Percentiles rank a stretch among this genome's conserved stretches.
Conservation (phyloP, 2,329 filamentous ascomycete genomes). For the Xylariales sp. region DNA sequence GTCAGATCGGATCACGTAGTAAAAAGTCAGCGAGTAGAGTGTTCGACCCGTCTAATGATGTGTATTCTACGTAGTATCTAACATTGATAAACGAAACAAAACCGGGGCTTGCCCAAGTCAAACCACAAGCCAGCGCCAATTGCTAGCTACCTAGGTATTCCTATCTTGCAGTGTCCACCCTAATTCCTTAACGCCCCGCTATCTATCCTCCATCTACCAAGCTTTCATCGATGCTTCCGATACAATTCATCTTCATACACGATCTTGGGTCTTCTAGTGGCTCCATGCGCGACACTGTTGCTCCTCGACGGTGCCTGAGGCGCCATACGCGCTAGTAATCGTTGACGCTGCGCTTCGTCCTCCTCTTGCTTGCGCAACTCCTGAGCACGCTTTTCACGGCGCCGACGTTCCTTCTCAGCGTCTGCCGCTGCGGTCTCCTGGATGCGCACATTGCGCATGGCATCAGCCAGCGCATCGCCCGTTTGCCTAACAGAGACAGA, state of each 20-base stretch:
- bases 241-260: not conserved
- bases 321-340: constrained; percentile 2
- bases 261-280: not conserved
- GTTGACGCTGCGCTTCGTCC: constrained; percentile 1
- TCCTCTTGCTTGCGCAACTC: constrained; percentile 1
- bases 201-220: no score
- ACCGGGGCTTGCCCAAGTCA: no score
- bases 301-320: not conserved
- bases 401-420: not conserved
- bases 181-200: no score
- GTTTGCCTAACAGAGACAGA: constrained; percentile 3
- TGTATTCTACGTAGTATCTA: no score
- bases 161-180: no score
- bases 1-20: no score
- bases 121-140: no score
- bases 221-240: no score
- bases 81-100: no score
- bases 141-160: no score
- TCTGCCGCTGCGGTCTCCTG: not conserved
- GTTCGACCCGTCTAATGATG: no score
- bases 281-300: not conserved
- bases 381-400: not conserved
- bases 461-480: not conserved
- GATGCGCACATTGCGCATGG: not conserved
- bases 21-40: no score